Base-by-base conservation (phyloP, 1,284 basidiomycete species). In the Rhodotorula sp. region DNA sequence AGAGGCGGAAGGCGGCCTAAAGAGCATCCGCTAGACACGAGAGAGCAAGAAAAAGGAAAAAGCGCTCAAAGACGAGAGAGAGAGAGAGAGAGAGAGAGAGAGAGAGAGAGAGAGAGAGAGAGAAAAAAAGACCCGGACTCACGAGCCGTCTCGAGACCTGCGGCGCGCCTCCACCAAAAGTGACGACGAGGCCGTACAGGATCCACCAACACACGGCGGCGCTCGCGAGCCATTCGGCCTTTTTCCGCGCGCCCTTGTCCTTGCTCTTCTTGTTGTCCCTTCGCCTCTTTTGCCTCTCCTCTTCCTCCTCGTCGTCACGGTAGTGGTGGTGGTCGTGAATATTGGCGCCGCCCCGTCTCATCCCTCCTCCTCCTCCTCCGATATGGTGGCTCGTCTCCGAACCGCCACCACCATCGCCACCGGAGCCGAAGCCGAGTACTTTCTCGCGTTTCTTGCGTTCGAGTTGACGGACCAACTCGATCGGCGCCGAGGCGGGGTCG, bases 151-250 rank as follows among this genome's bases (percentile, higher is more conserved):
- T 26, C n/a, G 54, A 55, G 54, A 55, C 54, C 67, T 93, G 84
- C 5, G 92, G 95, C 15, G 93, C 48, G 3, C 87, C 16, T 77
- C 52, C 16, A 60, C 61, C 15, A n/a, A 78, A 31, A n/a, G 68
- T 26, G n/a, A 58, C 48, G 38, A 43, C 38, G 38, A 34, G 0
- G 86, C 63, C 1, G 84, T 86, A 6, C 90, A 82, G 1, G 86
- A 80, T 77, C 93, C 93, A 97, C 88, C 89, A 95, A 3, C 92
- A 80, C 3, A 89, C 81, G 1, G 89, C 83, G 77, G 94, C 93
- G 14, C 89, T 89, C 73, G 85, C 87, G 14, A 95, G 83, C 79
- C 93, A 90, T 14, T 88, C 87, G 1, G 86, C 87, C 0, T 88
- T 87, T 83, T 89, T 91, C 34, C 75, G 72, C 5, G 49, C 26